Conservation (phyloP, 805 yeast species). For the Pichia deserticola region DNA sequence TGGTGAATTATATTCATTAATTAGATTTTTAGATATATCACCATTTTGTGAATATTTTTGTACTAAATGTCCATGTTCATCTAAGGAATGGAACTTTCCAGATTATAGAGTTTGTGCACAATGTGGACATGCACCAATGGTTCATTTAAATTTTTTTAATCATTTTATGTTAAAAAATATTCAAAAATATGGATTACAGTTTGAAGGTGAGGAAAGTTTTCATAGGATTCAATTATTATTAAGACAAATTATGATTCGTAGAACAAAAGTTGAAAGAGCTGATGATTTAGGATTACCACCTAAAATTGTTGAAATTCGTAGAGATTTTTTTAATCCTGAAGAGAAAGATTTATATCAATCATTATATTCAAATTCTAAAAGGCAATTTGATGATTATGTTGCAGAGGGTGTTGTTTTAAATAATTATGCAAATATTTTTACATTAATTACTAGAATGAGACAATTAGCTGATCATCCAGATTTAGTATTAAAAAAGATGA, state of each 20-base stretch:
- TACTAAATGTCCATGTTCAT: constrained; percentile 82
- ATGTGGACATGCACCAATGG: constrained; percentile 92
- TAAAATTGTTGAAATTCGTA: constrained; percentile 79
- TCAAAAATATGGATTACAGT: constrained; percentile 75
- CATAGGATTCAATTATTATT: constrained; percentile 66
- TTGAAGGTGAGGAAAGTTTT: constrained; percentile 75
- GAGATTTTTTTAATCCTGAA: constrained; percentile 86
- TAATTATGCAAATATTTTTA: constrained; percentile 94
- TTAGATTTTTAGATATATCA: constrained; percentile 71
- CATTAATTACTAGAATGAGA: constrained; percentile 93
- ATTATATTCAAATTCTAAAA: constrained; percentile 74
- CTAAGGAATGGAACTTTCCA: constrained; percentile 77
- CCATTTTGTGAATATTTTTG: constrained; percentile 91
- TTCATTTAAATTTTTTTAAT: constrained; percentile 90
- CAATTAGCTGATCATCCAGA: constrained; percentile 99
- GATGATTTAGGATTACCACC: constrained; percentile 98
- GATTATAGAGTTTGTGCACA: constrained; percentile 76
- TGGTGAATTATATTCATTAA: constrained; percentile 91
- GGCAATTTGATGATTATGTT: constrained; percentile 87
- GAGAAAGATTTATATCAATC: constrained; percentile 90
- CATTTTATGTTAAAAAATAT: constrained; percentile 93
- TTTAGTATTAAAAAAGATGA: constrained; percentile 66
- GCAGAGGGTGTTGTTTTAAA: constrained; percentile 95
- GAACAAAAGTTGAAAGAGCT: constrained; percentile 94
- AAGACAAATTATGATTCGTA: constrained; percentile 78